Base-by-base conservation (phyloP, 495 filamentous ascomycete species). In the Aspergillus heteromorphus region DNA sequence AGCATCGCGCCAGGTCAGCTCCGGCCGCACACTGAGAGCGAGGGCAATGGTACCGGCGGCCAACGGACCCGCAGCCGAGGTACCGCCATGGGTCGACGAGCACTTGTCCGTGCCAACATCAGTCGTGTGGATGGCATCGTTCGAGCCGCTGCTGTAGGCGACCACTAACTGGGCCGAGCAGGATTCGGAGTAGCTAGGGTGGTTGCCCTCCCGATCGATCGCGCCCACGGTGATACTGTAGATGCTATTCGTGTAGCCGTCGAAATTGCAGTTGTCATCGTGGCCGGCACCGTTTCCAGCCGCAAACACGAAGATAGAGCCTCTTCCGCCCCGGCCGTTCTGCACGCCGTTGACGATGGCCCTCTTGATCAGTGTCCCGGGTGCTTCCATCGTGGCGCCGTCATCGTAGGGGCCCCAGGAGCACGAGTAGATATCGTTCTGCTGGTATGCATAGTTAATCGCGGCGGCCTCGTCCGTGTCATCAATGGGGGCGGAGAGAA, bases 211-310 rank as follows among this genome's bases (percentile, higher is more conserved):
- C 43, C 89, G 75, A 65, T 96, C 92, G 63, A 98, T 86, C 27
- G 92, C 93, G 17, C 95, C 93, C 27, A 97, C 91, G 1, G 92
- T 96, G 61, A 98, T 91, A 65, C 89, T 96, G 78, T 97, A 98
- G 53, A 98, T 98, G 65, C 91, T 96, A 73, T 98, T 98, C 59
- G 95, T 97, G 69, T 98, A 98, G 10, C 93, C 93, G 65, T 98
- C 93, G 63, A 97, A 98, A 66, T 98, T 98, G 81, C 93, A 98
- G 72, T 98, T 97, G 65, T 98, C 93, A 38, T 87, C 92, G 45
- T 64, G 79, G n/a, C 72, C 69, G 20, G 91, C 95, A 31, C 93
- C 93, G 65, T 98, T 98, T 53, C 93, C 93, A 57, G 92, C 93
- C 16, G 93, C 93, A 70, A 98, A 98, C 45, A 98, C 93, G 61